A percentile compares a stretch with the other conserved stretches of the same genome.
Conservation (phyloP, 805 yeast species). For the Lipomyces lipofer region DNA sequence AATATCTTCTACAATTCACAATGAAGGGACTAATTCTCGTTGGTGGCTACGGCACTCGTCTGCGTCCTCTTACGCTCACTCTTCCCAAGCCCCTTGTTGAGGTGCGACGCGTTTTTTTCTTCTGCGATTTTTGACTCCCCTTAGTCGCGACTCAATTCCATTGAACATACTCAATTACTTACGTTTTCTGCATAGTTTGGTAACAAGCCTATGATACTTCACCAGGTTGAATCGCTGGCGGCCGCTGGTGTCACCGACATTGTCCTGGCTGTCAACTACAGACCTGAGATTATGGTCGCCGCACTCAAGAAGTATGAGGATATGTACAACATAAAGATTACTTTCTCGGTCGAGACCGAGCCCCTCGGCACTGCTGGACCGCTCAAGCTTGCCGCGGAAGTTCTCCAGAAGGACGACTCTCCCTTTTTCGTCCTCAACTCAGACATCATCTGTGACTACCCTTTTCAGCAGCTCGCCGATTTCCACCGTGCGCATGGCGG, state of each 20-base stretch:
- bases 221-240: conserved; percentile 97
- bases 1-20: not conserved
- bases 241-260: conserved; percentile 98
- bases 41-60: conserved; percentile 99
- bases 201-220: conserved; percentile 98
- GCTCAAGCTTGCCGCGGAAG: conserved; percentile 90
- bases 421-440: conserved; percentile 98
- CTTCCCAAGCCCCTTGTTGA: conserved; percentile 39
- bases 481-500: conserved; percentile 97
- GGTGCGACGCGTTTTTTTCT: conserved; percentile 12
- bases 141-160: not conserved
- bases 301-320: conserved; percentile 91
- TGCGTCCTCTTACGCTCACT: conserved; percentile 75
- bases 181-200: conserved; percentile 58
- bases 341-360: conserved; percentile 98
- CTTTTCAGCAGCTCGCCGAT: conserved; percentile 84
- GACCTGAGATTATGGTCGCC: conserved; percentile 98
- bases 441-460: conserved; percentile 98
- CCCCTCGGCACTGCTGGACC: conserved; percentile 99
- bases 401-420: conserved; percentile 88
- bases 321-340: conserved; percentile 90
- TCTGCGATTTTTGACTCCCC: not conserved
- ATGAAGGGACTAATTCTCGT: conserved; percentile 71
- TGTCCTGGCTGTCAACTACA: conserved; percentile 97
- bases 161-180: not conserved